These are phyloP conservation scores for Aquilaria sinensis DNA, from an alignment of 345 rosid genomes.

Conservation along the genomic window DNA sequence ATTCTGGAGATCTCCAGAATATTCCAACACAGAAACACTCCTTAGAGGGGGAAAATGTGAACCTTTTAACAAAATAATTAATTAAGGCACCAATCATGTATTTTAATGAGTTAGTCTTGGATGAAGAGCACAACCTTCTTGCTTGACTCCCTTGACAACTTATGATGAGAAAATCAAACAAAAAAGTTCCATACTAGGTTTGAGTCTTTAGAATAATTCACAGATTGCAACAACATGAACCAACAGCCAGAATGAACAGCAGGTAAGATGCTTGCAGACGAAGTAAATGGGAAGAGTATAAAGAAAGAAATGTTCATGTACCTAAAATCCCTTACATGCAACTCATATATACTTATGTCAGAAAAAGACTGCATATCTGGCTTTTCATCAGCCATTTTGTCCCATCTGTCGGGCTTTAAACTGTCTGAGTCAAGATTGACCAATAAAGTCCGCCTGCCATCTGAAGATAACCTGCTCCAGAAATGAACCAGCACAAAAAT, in stretches of 20 bases:
- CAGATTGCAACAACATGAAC: too few species aligned
- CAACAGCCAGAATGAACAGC: too few species aligned
- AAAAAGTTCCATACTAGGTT: too few species aligned
- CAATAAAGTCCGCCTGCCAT: conserved; percentile 69
- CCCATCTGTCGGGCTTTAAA: conserved; percentile 85
- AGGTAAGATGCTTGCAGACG: too few species aligned
- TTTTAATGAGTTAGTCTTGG: not conserved
- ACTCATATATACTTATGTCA: conserved; percentile 86
- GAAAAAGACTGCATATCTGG: conserved; percentile 49
- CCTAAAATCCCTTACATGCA: conserved; percentile 96
- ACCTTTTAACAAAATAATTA: too few species aligned
- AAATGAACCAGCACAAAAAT: conserved; percentile 20
- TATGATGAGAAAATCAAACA: not conserved
- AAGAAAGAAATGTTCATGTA: conserved; percentile 18
- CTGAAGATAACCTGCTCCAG: conserved; percentile 72
- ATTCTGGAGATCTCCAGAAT: too few species aligned
- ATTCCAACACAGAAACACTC: too few species aligned
- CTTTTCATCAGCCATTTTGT: conserved; percentile 59
- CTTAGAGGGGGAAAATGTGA: too few species aligned
- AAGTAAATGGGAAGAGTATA: not conserved
- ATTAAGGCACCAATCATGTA: too few species aligned
- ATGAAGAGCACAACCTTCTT: not conserved
- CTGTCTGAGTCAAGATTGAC: conserved; percentile 56
- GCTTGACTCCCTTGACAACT: not conserved
- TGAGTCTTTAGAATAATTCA: too few species aligned